Evolutionary conservation across 306 rosid species (phyloP).

Genomic region (Crotalaria pallida): DNA sequence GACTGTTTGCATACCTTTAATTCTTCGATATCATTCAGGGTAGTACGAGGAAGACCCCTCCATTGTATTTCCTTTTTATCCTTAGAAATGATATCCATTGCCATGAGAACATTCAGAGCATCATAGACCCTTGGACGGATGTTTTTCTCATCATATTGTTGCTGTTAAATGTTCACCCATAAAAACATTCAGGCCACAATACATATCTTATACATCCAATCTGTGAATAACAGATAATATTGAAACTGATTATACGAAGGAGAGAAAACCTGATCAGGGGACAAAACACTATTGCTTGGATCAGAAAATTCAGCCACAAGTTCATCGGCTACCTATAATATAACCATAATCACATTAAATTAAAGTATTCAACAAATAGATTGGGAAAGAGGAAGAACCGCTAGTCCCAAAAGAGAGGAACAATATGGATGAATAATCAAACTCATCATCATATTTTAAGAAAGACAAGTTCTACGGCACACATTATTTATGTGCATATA

Average conservation of each 20-base stretch:
- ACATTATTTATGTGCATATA: not conserved
- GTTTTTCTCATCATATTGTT: constrained; percentile 96
- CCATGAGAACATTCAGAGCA: constrained; percentile 97
- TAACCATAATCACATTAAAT: constrained; percentile 8
- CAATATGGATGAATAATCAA: no score
- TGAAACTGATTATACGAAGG: not conserved
- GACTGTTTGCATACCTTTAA: constrained; percentile 56
- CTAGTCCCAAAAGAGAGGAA: no score
- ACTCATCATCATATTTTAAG: no score
- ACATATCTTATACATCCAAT: not conserved
- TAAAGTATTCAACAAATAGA: not conserved
- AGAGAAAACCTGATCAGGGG: constrained; percentile 87
- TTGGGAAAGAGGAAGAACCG: not conserved
- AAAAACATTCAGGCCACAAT: constrained; percentile 12
- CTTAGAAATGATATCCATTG: constrained; percentile 97
- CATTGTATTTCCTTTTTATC: constrained; percentile 98
- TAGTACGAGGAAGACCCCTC: constrained; percentile 96
- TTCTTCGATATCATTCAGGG: constrained; percentile 81
- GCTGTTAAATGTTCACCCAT: constrained; percentile 48
- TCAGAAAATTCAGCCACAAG: constrained; percentile 93
- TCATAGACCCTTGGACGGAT: constrained; percentile 96
- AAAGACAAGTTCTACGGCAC: not conserved
- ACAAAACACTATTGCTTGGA: constrained; percentile 54
- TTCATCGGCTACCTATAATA: constrained; percentile 97
- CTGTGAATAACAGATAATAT: constrained; percentile 8